A percentile compares a stretch with the other conserved stretches of the same genome.
These are phyloP conservation scores for Cladosporium cucumerinum DNA, from an alignment of 2,329 filamentous ascomycete genomes.

Conservation along the genomic window DNA sequence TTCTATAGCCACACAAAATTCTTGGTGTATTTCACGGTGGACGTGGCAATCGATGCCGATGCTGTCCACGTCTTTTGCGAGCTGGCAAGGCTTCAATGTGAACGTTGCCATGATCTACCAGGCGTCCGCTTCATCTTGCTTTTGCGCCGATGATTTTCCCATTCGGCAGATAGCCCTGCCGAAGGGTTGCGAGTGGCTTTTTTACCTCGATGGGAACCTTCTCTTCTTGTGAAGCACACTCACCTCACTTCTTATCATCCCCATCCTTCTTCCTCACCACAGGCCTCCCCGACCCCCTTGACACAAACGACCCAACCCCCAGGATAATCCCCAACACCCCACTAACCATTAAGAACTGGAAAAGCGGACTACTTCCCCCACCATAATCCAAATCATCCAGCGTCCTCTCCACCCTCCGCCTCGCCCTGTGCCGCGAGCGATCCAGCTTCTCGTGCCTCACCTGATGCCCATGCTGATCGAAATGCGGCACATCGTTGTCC, in stretches of 20 bases:
- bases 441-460: constrained; percentile 65
- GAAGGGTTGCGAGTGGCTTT: too few relatives aligned
- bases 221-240: neutral
- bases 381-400: constrained; percentile 23
- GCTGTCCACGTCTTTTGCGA: neutral
- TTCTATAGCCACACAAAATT: neutral
- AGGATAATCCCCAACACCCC: constrained; percentile 30
- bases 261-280: constrained; percentile 10
- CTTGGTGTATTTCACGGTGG: neutral
- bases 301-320: constrained; percentile 23
- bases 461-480: constrained; percentile 70
- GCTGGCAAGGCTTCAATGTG: neutral
- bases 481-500: constrained; percentile 66
- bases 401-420: constrained; percentile 22
- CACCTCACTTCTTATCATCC: neutral
- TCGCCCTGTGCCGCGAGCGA: constrained; percentile 23
- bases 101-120: neutral
- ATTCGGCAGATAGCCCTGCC: too few relatives aligned
- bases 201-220: neutral
- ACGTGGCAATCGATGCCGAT: neutral
- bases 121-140: neutral
- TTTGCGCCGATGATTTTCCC: neutral
- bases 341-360: constrained; percentile 34
- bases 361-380: constrained; percentile 26
- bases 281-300: constrained; percentile 2